A percentile compares a stretch with the other conserved stretches of the same genome.
Evolutionary conservation across 1,284 basidiomycete genomes (phyloP).

Genomic region (Leccinum pachyderme): DNA sequence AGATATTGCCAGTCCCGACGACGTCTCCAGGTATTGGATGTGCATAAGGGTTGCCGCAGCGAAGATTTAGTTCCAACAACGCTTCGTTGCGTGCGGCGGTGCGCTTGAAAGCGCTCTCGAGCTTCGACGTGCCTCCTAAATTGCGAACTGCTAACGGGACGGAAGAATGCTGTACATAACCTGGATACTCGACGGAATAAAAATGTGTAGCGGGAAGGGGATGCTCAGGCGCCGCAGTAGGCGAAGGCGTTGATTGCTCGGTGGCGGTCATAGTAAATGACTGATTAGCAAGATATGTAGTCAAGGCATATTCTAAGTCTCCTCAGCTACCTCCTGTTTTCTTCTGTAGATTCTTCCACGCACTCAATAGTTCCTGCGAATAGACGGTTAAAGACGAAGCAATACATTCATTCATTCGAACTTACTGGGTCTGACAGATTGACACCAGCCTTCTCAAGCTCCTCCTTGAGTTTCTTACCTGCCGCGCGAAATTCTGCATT

Average conservation of each 20-base stretch:
- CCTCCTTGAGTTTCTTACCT: slow-evolving; percentile 46
- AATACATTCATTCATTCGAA: neutral
- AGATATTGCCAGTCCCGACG: slow-evolving; percentile 71
- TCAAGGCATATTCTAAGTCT: neutral
- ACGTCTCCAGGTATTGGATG: slow-evolving; percentile 83
- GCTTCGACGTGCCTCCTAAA: slow-evolving; percentile 63
- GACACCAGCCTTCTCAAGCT: slow-evolving; percentile 58
- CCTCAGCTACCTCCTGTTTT: slow-evolving; percentile 18
- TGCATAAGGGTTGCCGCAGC: slow-evolving; percentile 69
- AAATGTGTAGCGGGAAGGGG: slow-evolving; percentile 62
- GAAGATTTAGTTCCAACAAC: slow-evolving; percentile 72
- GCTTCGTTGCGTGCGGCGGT: slow-evolving; percentile 56
- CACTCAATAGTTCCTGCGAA: slow-evolving; percentile 34
- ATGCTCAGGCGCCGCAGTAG: slow-evolving; percentile 39
- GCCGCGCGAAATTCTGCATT: slow-evolving; percentile 52
- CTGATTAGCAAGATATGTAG: slow-evolving; percentile 11
- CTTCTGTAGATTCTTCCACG: slow-evolving; percentile 35
- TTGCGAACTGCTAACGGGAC: slow-evolving; percentile 60
- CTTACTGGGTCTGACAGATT: slow-evolving; percentile 47
- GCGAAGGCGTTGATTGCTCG: slow-evolving; percentile 9
- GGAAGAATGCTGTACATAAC: slow-evolving; percentile 69
- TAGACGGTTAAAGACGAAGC: neutral
- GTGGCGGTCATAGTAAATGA: slow-evolving; percentile 2
- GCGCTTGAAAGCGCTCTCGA: slow-evolving; percentile 75
- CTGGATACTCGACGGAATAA: slow-evolving; percentile 88